These are phyloP conservation scores for Wilcoxina mikolae DNA, from an alignment of 495 filamentous ascomycete genomes.

Conservation along the genomic window DNA sequence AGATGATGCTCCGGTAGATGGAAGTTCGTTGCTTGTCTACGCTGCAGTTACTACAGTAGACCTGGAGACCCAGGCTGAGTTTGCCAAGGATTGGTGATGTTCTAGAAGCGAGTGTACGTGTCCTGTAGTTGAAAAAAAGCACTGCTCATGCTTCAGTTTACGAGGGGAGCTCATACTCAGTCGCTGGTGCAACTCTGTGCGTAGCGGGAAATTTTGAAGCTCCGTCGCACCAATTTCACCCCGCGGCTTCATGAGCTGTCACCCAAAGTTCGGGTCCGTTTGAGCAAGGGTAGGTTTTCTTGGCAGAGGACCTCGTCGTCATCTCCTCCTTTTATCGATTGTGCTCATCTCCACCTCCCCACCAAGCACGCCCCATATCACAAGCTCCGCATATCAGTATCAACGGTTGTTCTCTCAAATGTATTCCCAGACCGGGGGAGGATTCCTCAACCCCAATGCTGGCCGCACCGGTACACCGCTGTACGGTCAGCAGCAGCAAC, in stretches of 20 bases:
- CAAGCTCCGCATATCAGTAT: background rate
- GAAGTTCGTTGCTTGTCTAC: too few relatives aligned
- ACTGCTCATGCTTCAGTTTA: too few relatives aligned
- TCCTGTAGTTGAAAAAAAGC: too few relatives aligned
- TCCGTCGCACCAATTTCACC: background rate
- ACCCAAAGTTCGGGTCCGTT: background rate
- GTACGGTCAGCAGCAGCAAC: conserved; percentile 24
- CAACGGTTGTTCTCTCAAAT: background rate
- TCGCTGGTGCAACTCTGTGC: too few relatives aligned
- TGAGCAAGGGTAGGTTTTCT: background rate
- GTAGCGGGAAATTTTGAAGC: too few relatives aligned
- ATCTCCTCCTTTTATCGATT: background rate
- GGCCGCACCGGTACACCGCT: conserved; percentile 8
- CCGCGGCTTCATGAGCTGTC: background rate
- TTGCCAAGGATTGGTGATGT: too few relatives aligned
- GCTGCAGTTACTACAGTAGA: too few relatives aligned
- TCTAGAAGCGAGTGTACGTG: too few relatives aligned
- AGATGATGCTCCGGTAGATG: too few relatives aligned
- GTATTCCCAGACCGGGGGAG: conserved; percentile 9
- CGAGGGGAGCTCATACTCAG: too few relatives aligned
- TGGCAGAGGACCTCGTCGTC: background rate
- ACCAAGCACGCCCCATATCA: background rate
- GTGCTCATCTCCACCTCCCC: background rate
- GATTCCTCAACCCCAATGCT: conserved; percentile 8
- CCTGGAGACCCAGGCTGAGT: too few relatives aligned